phyloP scores from a whole-genome alignment of 2,329 filamentous ascomycete genomes.

The Daldinia sp. region DNA sequence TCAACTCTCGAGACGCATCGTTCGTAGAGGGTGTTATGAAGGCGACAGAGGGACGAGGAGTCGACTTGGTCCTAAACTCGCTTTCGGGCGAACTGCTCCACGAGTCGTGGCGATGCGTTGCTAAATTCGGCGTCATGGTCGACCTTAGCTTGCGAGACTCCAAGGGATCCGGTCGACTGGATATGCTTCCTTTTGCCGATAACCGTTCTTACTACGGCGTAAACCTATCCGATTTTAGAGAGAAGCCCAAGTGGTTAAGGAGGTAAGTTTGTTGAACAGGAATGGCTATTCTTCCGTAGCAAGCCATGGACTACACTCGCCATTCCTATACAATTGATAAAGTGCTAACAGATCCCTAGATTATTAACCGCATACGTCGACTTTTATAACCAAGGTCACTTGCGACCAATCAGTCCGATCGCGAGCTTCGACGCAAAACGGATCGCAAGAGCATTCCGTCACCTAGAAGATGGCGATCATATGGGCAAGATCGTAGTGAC shows the following conservation, averaged over 20 bases:
- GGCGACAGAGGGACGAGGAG: not conserved
- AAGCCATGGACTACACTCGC: not conserved
- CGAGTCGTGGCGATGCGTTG: slow-evolving; percentile 55
- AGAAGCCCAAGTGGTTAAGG: slow-evolving; percentile 27
- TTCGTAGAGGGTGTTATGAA: not conserved
- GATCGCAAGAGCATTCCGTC: slow-evolving; percentile 48
- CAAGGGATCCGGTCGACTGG: slow-evolving; percentile 50
- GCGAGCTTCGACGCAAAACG: slow-evolving; percentile 39
- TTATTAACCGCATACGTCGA: not conserved
- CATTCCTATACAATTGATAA: not conserved
- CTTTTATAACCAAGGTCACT: not conserved
- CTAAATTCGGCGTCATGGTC: slow-evolving; percentile 54
- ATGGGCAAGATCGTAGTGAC: slow-evolving; percentile 53
- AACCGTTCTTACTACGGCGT: slow-evolving; percentile 49
- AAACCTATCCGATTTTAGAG: slow-evolving; percentile 43
- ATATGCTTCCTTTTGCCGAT: slow-evolving; percentile 55
- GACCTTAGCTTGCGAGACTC: slow-evolving; percentile 58
- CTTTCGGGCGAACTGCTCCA: slow-evolving; percentile 47
- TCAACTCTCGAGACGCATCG: not conserved
- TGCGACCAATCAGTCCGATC: slow-evolving; percentile 21
- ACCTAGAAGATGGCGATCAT: slow-evolving; percentile 52
- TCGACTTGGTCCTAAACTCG: not conserved
- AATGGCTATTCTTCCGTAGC: not conserved
- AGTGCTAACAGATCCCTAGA: not conserved
- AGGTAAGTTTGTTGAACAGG: slow-evolving; percentile 11